Evolutionary conservation across 345 rosid genomes (phyloP).

Genomic region (Camelina sativa): DNA sequence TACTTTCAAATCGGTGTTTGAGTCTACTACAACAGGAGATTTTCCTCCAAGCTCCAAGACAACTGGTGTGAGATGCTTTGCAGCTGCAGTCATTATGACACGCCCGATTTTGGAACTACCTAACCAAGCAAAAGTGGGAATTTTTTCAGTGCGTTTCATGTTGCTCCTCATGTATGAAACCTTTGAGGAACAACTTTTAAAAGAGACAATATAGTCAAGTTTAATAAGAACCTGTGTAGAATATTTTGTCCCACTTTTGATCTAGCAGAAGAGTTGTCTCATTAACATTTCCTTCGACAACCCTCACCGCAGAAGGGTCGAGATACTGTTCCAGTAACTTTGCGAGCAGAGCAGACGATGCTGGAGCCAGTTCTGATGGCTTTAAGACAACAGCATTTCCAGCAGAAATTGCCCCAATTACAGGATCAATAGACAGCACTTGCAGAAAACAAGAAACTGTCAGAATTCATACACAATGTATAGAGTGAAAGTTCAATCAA

Average conservation of each 20-base stretch:
- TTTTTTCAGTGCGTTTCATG: not conserved
- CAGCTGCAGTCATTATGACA: constrained; percentile 92
- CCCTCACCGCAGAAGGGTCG: constrained; percentile 70
- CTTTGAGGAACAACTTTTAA: not conserved
- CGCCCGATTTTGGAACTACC: constrained; percentile 82
- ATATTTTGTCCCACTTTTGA: constrained; percentile 97
- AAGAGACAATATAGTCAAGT: not conserved
- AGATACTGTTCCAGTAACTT: constrained; percentile 66
- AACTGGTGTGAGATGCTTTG: constrained; percentile 95
- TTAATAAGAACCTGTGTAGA: constrained; percentile 79
- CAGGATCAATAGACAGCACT: constrained; percentile 93
- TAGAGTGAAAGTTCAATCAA: not conserved
- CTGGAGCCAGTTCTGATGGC: constrained; percentile 94
- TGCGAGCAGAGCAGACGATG: constrained; percentile 69
- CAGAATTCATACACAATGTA: not conserved
- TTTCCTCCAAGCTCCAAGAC: constrained; percentile 96
- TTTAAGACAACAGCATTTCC: constrained; percentile 89
- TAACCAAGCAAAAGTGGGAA: constrained; percentile 42
- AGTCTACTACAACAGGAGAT: constrained; percentile 83
- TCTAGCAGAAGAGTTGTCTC: constrained; percentile 83
- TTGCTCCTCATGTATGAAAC: not conserved
- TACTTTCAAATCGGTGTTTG: constrained; percentile 71
- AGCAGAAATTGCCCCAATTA: constrained; percentile 93
- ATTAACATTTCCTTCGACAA: constrained; percentile 80
- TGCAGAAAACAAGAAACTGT: constrained; percentile 21